phyloP scores from a whole-genome alignment of 1,284 basidiomycete genomes.

The Sanghuangporus weigelae region DNA sequence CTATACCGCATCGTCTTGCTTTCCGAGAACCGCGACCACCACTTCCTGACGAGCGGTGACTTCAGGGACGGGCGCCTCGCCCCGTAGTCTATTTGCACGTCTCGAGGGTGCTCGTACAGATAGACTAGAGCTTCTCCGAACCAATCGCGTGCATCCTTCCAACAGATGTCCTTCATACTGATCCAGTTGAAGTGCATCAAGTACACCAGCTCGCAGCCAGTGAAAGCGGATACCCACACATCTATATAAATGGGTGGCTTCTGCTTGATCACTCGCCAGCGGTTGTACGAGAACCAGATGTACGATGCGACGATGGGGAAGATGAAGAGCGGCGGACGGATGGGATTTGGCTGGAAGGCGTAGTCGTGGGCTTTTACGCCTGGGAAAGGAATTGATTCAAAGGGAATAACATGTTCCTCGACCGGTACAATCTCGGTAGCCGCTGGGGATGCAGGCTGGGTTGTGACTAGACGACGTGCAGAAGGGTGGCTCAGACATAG shows the following conservation, averaged over 20 bases:
- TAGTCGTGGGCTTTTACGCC: neutral
- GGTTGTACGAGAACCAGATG: slow-evolving; percentile 1
- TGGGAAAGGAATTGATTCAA: neutral
- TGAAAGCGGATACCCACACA: neutral
- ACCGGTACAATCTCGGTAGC: neutral
- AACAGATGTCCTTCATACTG: neutral
- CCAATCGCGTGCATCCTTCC: neutral
- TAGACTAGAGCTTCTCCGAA: neutral
- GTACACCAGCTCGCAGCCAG: neutral
- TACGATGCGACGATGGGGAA: neutral
- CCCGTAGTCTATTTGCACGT: neutral
- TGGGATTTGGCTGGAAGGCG: neutral
- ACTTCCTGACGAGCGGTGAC: neutral
- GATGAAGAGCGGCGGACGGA: neutral
- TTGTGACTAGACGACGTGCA: too few relatives aligned
- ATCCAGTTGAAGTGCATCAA: slow-evolving; percentile 4
- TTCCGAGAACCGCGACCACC: neutral
- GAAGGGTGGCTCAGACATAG: neutral
- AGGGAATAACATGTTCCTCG: neutral
- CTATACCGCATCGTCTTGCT: neutral
- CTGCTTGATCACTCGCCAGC: neutral
- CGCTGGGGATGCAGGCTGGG: neutral
- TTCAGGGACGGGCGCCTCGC: neutral
- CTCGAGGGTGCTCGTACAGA: neutral
- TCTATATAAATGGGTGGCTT: neutral